Conservation (phyloP, 768 basidiomycete species). For the Suillus placidus region DNA sequence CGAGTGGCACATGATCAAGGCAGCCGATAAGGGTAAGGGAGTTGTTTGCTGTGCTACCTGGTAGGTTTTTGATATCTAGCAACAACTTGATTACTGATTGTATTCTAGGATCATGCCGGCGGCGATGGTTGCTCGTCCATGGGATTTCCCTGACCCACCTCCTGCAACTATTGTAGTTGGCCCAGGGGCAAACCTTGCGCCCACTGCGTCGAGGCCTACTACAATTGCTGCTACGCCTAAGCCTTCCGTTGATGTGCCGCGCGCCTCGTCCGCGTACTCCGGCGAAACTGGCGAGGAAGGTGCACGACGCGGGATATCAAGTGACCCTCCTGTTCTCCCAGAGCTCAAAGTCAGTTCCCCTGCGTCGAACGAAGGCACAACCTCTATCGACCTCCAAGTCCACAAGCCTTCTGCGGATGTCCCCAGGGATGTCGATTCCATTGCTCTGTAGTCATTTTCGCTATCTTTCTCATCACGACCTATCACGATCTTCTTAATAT, state of each 20-base stretch:
- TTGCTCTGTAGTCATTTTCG: neutral
- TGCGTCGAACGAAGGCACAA: conserved; percentile 33
- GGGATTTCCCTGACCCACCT: conserved; percentile 68
- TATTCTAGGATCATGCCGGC: conserved; percentile 70
- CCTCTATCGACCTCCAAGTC: conserved; percentile 6
- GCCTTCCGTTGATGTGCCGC: conserved; percentile 32
- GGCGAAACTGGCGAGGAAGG: conserved; percentile 32
- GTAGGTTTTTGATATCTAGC: conserved; percentile 39
- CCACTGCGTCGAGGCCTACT: conserved; percentile 27
- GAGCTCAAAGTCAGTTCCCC: conserved; percentile 39
- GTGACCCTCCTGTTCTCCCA: conserved; percentile 34
- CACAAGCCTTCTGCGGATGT: conserved; percentile 8
- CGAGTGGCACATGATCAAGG: conserved; percentile 68
- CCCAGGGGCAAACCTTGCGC: conserved; percentile 15
- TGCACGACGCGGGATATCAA: conserved; percentile 26
- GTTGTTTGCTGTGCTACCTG: conserved; percentile 92
- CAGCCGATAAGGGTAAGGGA: conserved; percentile 68
- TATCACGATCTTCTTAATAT: neutral
- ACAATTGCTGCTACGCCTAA: conserved; percentile 30
- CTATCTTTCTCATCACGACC: neutral
- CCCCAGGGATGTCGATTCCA: conserved; percentile 3
- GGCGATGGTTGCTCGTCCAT: conserved; percentile 76
- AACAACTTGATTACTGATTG: neutral
- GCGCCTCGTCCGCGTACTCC: conserved; percentile 34
- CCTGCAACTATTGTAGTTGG: conserved; percentile 21